These are phyloP conservation scores for Penicillium polonicum DNA, from an alignment of 2,329 filamentous ascomycete genomes.

Conservation along the genomic window DNA sequence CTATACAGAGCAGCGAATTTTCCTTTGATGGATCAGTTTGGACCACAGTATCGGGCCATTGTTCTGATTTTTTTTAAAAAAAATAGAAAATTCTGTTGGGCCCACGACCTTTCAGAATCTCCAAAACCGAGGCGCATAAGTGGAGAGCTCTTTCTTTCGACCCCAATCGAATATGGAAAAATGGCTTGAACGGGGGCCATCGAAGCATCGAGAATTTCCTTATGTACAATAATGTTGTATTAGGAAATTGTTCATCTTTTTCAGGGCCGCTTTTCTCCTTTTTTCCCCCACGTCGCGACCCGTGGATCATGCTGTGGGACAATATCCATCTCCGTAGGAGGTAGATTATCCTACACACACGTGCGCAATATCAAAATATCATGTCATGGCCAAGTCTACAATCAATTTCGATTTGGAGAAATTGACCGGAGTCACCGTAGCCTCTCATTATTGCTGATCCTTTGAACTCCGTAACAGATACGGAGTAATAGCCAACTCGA, in stretches of 20 bases:
- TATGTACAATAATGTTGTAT: neutral
- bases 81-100: conserved; percentile 2
- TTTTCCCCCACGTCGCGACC: conserved; percentile 18
- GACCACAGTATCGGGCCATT: neutral
- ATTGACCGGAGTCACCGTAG: neutral
- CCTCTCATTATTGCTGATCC: neutral
- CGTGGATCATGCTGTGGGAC: conserved; percentile 12
- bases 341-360: neutral
- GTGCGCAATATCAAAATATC: neutral
- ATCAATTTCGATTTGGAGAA: neutral
- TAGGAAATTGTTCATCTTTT: neutral
- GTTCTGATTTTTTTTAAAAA: neutral
- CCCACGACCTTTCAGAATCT: neutral
- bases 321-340: neutral
- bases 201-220: conserved; percentile 13
- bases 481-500: neutral
- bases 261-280: neutral
- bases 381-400: neutral
- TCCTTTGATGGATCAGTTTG: neutral
- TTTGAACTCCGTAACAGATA: neutral
- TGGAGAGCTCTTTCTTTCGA: conserved; percentile 5
- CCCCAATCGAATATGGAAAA: conserved; percentile 5
- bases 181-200: conserved; percentile 1
- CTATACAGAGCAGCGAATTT: neutral
- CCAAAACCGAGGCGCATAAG: neutral